A percentile compares a stretch with the other conserved stretches of the same genome.
These are phyloP conservation scores for Hanseniaspora uvarum DNA, from an alignment of 1,139 yeast species.

Conservation along the genomic window DNA sequence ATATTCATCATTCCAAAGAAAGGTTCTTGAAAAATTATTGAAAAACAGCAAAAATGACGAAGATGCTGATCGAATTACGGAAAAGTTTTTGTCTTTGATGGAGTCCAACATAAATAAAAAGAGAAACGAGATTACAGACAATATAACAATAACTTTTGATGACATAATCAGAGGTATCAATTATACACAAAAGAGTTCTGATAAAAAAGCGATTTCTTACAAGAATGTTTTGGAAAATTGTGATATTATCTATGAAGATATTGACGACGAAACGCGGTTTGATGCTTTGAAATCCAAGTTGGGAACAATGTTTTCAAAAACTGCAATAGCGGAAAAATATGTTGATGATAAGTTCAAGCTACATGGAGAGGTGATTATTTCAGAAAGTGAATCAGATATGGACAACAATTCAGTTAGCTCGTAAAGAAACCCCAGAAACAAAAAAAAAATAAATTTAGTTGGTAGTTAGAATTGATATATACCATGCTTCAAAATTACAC, in stretches of 20 bases:
- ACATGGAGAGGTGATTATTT: conserved; percentile 21
- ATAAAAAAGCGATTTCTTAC: conserved; percentile 21
- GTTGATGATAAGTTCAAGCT: conserved; percentile 27
- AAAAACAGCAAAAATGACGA: conserved; percentile 22
- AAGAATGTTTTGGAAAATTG: conserved; percentile 19
- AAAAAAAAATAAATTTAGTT: too few species aligned
- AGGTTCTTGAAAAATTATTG: background rate
- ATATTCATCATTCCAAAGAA: background rate
- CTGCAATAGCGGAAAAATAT: conserved; percentile 22
- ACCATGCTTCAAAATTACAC: too few species aligned
- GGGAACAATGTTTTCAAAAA: conserved; percentile 17
- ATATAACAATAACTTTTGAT: conserved; percentile 25
- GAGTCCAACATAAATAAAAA: conserved; percentile 3
- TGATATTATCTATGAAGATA: conserved; percentile 19
- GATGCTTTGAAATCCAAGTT: conserved; percentile 15
- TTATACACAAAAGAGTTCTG: conserved; percentile 22
- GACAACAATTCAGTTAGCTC: background rate
- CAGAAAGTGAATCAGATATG: conserved; percentile 15
- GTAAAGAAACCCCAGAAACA: too few species aligned
- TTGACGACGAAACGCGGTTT: conserved; percentile 18
- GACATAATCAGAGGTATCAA: conserved; percentile 27
- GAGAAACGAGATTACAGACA: conserved; percentile 18
- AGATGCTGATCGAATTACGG: conserved; percentile 23
- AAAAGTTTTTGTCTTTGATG: background rate
- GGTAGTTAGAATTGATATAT: background rate